Percentiles rank a stretch among this genome's conserved stretches.
Evolutionary conservation across 306 rosid genomes (phyloP).

Genomic region (Trifolium dubium): DNA sequence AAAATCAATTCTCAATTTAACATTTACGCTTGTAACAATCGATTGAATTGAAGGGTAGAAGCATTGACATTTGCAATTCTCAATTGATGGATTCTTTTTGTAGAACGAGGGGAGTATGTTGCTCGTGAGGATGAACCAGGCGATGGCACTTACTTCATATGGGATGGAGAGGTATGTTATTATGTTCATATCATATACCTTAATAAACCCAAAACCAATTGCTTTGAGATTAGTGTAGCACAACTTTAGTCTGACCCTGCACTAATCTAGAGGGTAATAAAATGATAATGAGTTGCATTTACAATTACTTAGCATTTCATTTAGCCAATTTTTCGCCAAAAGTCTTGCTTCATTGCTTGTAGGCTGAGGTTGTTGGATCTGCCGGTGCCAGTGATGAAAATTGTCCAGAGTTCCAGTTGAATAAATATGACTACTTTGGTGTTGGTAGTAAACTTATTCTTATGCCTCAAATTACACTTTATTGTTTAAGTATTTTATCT

Average conservation of each 20-base stretch:
- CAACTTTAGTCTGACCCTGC: conserved; percentile 10
- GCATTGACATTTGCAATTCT: conserved; percentile 24
- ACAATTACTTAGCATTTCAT: conserved; percentile 5
- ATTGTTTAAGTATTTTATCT: conserved; percentile 25
- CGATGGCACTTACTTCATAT: conserved; percentile 81
- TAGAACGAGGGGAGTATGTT: conserved; percentile 70
- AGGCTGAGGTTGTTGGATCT: conserved; percentile 81
- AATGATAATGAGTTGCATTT: conserved; percentile 1
- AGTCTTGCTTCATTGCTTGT: conserved; percentile 37
- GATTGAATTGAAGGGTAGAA: conserved; percentile 24
- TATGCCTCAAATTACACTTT: conserved; percentile 31
- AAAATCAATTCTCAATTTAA: background rate
- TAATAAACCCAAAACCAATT: background rate
- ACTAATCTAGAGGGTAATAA: conserved; percentile 7
- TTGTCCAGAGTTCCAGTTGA: conserved; percentile 74
- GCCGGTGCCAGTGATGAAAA: conserved; percentile 59
- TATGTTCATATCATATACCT: conserved; percentile 24
- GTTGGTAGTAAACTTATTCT: conserved; percentile 53
- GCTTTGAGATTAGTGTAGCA: conserved; percentile 25
- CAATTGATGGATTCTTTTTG: conserved; percentile 32
- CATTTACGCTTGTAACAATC: conserved; percentile 9
- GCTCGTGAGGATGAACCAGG: conserved; percentile 80
- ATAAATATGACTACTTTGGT: conserved; percentile 82
- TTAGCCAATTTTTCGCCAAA: background rate
- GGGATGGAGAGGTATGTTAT: conserved; percentile 84